phyloP scores from a whole-genome alignment of 331 rosid species.

The Phaseolus coccineus region DNA sequence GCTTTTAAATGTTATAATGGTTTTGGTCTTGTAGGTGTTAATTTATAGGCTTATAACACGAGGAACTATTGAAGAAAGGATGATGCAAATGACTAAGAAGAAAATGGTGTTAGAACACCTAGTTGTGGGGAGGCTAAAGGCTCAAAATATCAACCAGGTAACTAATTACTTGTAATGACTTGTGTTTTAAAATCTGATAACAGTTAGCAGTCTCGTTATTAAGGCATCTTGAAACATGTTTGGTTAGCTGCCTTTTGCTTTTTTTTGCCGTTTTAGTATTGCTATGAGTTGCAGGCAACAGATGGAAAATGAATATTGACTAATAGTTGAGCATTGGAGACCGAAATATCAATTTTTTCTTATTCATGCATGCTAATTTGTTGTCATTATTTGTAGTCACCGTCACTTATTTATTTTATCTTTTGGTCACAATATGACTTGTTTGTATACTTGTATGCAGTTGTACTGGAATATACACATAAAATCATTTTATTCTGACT shows the following conservation, averaged over 20 bases:
- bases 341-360: neutral
- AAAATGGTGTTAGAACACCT: constrained; percentile 99
- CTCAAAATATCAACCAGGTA: constrained; percentile 98
- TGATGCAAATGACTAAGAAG: constrained; percentile 99
- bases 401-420: constrained; percentile 2
- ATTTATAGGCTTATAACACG: constrained; percentile 94
- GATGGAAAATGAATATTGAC: constrained; percentile 33
- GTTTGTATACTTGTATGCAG: constrained; percentile 13
- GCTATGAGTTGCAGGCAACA: constrained; percentile 13
- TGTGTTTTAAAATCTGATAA: constrained; percentile 31
- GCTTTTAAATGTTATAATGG: constrained; percentile 26
- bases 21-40: constrained; percentile 78
- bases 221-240: constrained; percentile 17
- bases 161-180: constrained; percentile 22
- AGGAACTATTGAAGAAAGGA: constrained; percentile 97
- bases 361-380: constrained; percentile 22
- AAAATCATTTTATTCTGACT: constrained; percentile 9
- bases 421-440: constrained; percentile 13
- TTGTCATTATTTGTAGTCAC: constrained; percentile 9
- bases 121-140: constrained; percentile 95
- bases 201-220: constrained; percentile 21
- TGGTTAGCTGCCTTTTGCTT: constrained; percentile 7
- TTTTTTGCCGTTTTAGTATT: constrained; percentile 8
- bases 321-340: neutral
- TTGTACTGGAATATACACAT: constrained; percentile 22